Percentiles rank a stretch among this genome's conserved stretches.
Evolutionary conservation across 2,329 filamentous ascomycete genomes (phyloP).

Genomic region (Colletotrichum filicis): DNA sequence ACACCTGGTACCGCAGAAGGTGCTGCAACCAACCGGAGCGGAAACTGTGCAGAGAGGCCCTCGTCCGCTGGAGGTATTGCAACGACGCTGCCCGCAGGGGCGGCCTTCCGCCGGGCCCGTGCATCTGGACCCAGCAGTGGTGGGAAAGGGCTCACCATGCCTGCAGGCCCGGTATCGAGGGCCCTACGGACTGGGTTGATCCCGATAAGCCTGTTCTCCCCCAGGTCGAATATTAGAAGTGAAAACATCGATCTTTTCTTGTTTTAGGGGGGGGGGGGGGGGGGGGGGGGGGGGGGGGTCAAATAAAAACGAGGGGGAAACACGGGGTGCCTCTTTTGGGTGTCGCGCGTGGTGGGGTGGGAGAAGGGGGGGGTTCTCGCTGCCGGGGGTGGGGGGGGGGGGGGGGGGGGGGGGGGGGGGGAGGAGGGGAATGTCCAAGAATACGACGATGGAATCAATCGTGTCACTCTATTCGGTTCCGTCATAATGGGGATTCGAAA

Average conservation of each 20-base stretch:
- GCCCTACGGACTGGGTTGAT: background rate
- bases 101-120: background rate
- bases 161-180: constrained; percentile 9
- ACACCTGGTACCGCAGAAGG: background rate
- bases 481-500: too few species aligned
- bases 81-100: background rate
- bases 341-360: too few species aligned
- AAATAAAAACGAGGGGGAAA: too few species aligned
- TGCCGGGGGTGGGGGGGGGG: too few species aligned
- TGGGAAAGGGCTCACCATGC: background rate
- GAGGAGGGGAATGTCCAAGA: too few species aligned
- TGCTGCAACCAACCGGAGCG: background rate
- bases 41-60: background rate
- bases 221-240: background rate
- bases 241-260: background rate
- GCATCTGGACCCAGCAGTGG: background rate
- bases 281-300: too few species aligned
- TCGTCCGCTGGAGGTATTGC: background rate
- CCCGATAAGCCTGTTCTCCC: background rate
- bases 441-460: too few species aligned
- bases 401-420: too few species aligned
- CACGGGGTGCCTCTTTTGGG: too few species aligned
- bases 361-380: too few species aligned
- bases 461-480: too few species aligned
- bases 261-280: too few species aligned